These are phyloP conservation scores for Ophiostoma novo-ulmi DNA, from an alignment of 2,329 filamentous ascomycete species.

Conservation along the genomic window DNA sequence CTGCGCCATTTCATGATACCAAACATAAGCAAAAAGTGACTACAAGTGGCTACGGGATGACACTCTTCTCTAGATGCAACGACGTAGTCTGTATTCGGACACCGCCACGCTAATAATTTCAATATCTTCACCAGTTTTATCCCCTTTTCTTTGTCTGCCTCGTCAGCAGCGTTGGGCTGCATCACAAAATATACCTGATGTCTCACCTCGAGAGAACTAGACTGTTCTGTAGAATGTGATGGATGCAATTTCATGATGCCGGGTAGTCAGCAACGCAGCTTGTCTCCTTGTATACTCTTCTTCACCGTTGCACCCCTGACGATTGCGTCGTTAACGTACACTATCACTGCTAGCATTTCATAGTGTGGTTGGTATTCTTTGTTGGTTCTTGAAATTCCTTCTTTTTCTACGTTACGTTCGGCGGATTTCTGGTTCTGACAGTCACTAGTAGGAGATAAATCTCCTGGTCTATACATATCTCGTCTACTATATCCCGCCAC, in stretches of 20 bases:
- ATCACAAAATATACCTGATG: not conserved
- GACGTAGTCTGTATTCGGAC: no score
- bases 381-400: not conserved
- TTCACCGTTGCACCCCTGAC: not conserved
- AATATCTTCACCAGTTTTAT: not conserved
- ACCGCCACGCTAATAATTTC: no score
- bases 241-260: not conserved
- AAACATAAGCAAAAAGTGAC: not conserved
- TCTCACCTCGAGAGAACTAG: not conserved
- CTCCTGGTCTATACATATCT: not conserved
- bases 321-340: not conserved
- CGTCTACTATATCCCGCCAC: not conserved
- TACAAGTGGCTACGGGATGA: not conserved
- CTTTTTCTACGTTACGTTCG: not conserved
- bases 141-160: not conserved
- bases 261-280: not conserved
- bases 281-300: not conserved
- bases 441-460: not conserved
- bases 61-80: not conserved
- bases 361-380: not conserved
- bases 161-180: not conserved
- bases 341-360: not conserved
- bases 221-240: slow-evolving; percentile 2
- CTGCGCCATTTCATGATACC: not conserved
- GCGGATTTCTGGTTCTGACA: not conserved